Conservation (phyloP, 495 filamentous ascomycete genomes). For the Pseudoneurospora amorphoporcata region DNA sequence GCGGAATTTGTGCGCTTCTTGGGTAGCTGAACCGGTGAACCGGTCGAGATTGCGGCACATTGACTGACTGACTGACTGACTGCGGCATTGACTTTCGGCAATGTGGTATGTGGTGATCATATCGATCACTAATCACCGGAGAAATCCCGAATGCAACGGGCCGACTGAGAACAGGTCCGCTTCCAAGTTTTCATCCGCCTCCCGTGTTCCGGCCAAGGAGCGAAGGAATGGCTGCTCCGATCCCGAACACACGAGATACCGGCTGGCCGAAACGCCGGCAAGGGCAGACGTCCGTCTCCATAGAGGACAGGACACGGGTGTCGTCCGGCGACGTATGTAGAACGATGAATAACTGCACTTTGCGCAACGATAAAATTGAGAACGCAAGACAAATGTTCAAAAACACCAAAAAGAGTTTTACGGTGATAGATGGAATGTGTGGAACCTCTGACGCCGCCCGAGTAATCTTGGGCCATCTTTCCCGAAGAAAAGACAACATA, state of each 20-base stretch:
- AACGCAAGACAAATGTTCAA: background rate
- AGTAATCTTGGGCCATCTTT: conserved; percentile 45
- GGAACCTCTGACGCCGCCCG: conserved; percentile 87
- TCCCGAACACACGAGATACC: background rate
- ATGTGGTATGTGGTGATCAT: background rate
- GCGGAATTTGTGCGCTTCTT: background rate
- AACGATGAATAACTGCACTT: background rate
- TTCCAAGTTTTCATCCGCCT: background rate
- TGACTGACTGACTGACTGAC: background rate
- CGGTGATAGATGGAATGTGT: conserved; percentile 37
- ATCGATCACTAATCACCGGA: background rate
- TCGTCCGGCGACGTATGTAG: background rate
- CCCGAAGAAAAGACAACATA: conserved; percentile 30
- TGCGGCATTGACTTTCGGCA: background rate
- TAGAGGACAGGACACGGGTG: background rate
- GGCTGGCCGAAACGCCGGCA: background rate
- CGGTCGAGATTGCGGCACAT: background rate
- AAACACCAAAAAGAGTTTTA: background rate
- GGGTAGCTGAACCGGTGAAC: background rate
- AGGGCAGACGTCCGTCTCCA: background rate
- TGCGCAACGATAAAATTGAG: background rate
- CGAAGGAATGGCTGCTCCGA: background rate
- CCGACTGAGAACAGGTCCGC: background rate
- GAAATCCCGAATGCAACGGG: background rate
- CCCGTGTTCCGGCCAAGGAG: background rate